phyloP scores from a whole-genome alignment of 805 yeast genomes.

The Sugiyamaella lignohabitans region DNA sequence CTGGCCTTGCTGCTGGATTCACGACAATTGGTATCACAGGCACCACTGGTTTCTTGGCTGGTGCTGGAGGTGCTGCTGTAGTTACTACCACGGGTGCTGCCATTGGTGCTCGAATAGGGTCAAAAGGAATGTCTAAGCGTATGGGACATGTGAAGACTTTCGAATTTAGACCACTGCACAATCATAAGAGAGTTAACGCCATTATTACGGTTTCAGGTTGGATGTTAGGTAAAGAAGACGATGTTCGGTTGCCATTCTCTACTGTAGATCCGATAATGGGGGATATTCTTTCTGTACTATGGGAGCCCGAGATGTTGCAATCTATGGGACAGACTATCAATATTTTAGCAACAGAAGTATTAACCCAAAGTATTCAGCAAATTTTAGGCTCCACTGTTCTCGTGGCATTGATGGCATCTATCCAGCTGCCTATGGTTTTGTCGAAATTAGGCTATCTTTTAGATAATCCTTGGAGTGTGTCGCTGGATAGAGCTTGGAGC shows the following conservation, averaged over 20 bases:
- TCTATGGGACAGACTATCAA: constrained; percentile 95
- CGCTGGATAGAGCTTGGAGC: constrained; percentile 94
- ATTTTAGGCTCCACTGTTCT: constrained; percentile 86
- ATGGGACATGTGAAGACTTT: constrained; percentile 90
- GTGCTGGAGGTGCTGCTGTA: constrained; percentile 92
- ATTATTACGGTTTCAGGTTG: constrained; percentile 92
- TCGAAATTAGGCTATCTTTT: constrained; percentile 82
- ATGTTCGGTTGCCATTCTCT: constrained; percentile 90
- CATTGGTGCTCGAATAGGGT: constrained; percentile 85
- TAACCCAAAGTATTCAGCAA: constrained; percentile 91
- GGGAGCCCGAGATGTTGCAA: constrained; percentile 98
- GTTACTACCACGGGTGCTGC: constrained; percentile 90
- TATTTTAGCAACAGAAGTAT: constrained; percentile 87
- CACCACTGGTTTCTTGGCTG: constrained; percentile 88
- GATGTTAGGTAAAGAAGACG: constrained; percentile 95
- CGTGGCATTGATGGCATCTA: constrained; percentile 84
- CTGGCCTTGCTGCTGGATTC: constrained; percentile 95
- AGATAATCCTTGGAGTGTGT: constrained; percentile 98
- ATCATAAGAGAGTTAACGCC: constrained; percentile 79
- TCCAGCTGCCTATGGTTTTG: constrained; percentile 87
- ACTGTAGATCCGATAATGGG: constrained; percentile 98
- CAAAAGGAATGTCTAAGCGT: constrained; percentile 75
- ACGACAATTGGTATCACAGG: constrained; percentile 93
- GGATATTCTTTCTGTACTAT: constrained; percentile 78
- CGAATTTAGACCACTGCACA: constrained; percentile 88